Evolutionary conservation across 2,329 filamentous ascomycete species (phyloP).

Genomic region (Fusarium tupiense): DNA sequence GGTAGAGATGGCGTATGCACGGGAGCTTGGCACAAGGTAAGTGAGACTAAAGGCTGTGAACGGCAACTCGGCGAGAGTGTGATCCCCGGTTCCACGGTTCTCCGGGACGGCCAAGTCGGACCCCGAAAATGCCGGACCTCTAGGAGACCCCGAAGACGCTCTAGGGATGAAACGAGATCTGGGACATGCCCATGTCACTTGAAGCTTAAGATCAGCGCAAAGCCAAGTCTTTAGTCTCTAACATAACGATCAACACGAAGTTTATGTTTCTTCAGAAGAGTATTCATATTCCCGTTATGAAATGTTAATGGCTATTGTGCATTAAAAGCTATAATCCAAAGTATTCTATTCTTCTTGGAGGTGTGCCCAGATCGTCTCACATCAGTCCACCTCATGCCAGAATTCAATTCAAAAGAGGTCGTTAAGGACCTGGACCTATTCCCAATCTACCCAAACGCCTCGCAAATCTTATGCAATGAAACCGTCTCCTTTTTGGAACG

Average conservation of each 20-base stretch:
- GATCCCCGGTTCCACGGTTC: not conserved
- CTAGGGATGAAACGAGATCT: not conserved
- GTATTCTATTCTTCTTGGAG: conserved; percentile 21
- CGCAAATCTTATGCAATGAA: conserved; percentile 38
- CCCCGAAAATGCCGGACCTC: not conserved
- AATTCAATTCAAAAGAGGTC: conserved; percentile 17
- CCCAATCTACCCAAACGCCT: conserved; percentile 46
- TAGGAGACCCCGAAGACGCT: not conserved
- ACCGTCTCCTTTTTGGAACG: not conserved
- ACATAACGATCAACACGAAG: not conserved
- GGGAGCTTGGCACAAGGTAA: not conserved
- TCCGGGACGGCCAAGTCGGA: not conserved
- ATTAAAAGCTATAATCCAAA: conserved; percentile 38
- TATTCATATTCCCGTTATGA: not conserved
- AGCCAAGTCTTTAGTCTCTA: not conserved
- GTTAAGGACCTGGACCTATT: not conserved
- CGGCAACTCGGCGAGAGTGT: not conserved
- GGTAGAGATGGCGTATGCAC: not conserved
- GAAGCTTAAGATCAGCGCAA: not conserved
- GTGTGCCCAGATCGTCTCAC: conserved; percentile 21
- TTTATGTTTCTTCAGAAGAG: not conserved
- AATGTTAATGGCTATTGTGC: conserved; percentile 14
- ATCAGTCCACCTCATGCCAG: conserved; percentile 29
- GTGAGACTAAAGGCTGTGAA: not conserved
- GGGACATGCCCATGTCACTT: not conserved